A percentile compares a stretch with the other conserved stretches of the same genome.
Conservation (phyloP, 106 monocot genomes). For the Gastrodia elata region DNA sequence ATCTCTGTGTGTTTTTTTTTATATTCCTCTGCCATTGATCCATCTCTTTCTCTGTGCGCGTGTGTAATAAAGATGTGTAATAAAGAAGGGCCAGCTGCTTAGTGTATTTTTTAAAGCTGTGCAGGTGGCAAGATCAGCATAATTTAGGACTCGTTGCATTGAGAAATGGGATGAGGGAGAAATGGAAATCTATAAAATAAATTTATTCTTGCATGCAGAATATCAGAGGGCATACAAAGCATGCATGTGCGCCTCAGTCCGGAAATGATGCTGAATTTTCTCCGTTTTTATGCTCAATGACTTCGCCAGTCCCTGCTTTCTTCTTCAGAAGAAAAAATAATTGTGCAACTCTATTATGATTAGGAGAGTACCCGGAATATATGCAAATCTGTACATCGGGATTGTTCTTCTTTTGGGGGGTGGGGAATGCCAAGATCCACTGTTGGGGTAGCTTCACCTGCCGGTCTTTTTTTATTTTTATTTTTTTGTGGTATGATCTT, state of each 20-base stretch:
- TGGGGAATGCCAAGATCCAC: background rate
- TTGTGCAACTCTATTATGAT: background rate
- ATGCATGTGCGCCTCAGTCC: background rate
- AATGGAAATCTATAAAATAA: conserved; percentile 1
- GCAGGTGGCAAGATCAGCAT: background rate
- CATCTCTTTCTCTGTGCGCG: background rate
- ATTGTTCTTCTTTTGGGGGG: background rate
- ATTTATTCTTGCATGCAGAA: background rate
- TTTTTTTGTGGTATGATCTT: no score
- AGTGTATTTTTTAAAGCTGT: background rate
- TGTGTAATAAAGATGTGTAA: background rate
- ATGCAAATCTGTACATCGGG: background rate
- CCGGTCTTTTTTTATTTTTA: no score
- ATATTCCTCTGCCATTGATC: background rate
- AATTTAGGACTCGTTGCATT: background rate
- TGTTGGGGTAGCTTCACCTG: no score
- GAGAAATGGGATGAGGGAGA: background rate
- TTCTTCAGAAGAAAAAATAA: no score
- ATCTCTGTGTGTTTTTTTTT: background rate
- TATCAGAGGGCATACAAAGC: background rate
- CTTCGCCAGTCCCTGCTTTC: background rate
- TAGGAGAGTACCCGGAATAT: background rate
- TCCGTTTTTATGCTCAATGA: background rate
- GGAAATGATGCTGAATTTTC: conserved; percentile 1
- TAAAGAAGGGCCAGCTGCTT: conserved; percentile 2